Evolutionary conservation across 306 rosid genomes (phyloP).

Genomic region (Rosa rugosa): DNA sequence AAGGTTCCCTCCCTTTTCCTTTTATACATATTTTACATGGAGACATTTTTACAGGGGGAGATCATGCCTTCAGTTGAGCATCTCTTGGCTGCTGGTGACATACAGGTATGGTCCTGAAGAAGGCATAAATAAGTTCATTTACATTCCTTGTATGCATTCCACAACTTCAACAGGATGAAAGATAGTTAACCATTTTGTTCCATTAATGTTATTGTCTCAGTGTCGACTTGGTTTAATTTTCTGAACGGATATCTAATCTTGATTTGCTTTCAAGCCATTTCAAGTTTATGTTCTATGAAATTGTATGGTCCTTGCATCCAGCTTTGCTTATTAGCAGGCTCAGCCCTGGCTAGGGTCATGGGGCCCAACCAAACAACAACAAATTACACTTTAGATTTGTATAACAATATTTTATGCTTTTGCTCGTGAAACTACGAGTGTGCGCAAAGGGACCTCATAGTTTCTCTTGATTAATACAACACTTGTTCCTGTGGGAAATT

Average conservation of each 20-base stretch:
- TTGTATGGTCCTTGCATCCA: not conserved
- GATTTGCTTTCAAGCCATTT: not conserved
- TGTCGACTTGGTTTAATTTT: not conserved
- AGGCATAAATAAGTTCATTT: not conserved
- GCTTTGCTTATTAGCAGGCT: not conserved
- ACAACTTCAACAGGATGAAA: not conserved
- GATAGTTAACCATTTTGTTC: not conserved
- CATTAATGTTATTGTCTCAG: not conserved
- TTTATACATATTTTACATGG: constrained; percentile 23
- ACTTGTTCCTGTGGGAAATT: not conserved
- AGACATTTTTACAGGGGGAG: constrained; percentile 66
- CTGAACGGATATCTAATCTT: not conserved
- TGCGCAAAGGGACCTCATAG: not conserved
- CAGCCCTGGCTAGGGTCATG: not conserved
- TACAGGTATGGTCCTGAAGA: constrained; percentile 55
- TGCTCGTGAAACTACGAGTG: not conserved
- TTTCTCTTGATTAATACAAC: not conserved
- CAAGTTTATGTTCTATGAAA: not conserved
- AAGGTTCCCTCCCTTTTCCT: constrained; percentile 7
- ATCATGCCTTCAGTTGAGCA: constrained; percentile 80
- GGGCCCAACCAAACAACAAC: no score
- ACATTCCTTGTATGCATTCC: not conserved
- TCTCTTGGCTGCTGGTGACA: constrained; percentile 72
- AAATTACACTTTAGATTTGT: no score
- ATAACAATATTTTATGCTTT: no score